These are phyloP conservation scores for Zelopaecilomyces penicillatus DNA, from an alignment of 2,329 filamentous ascomycete genomes.

Conservation along the genomic window DNA sequence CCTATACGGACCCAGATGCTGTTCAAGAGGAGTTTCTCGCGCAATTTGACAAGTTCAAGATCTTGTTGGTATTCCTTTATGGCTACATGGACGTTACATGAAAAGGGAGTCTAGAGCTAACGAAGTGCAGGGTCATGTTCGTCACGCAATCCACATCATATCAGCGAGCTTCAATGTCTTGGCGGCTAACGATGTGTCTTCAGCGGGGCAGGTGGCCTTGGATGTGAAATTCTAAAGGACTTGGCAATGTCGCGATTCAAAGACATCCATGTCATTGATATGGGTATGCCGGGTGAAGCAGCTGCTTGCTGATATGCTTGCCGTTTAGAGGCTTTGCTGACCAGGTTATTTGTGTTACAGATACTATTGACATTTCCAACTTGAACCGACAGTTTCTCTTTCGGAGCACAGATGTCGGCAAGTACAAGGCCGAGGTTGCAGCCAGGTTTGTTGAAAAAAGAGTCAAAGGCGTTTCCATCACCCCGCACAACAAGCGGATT, in stretches of 20 bases:
- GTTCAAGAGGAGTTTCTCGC: constrained; percentile 44
- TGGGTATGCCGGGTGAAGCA: constrained; percentile 54
- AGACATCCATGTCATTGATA: constrained; percentile 97
- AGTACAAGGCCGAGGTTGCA: constrained; percentile 87
- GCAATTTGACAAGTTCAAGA: constrained; percentile 60
- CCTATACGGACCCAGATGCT: constrained; percentile 64
- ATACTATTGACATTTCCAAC: constrained; percentile 98
- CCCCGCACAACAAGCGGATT: constrained; percentile 86
- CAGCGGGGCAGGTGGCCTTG: constrained; percentile 86
- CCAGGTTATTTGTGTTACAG: constrained; percentile 30
- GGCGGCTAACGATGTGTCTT: constrained; percentile 2
- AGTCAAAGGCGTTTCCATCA: constrained; percentile 86
- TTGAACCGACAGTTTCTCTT: constrained; percentile 97
- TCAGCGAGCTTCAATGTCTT: not conserved
- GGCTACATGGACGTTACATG: not conserved
- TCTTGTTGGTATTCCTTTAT: constrained; percentile 49
- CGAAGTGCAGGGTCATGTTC: constrained; percentile 39
- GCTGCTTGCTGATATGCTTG: no score
- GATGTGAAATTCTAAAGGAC: constrained; percentile 95
- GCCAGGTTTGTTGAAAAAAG: constrained; percentile 84
- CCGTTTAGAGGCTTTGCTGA: no score
- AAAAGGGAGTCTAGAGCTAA: constrained; percentile 6
- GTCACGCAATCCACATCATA: constrained; percentile 18
- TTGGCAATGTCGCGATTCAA: constrained; percentile 92
- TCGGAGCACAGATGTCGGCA: constrained; percentile 82